Evolutionary conservation across 148 eudicot genomes (phyloP).

Genomic region (Diospyros lotus): DNA sequence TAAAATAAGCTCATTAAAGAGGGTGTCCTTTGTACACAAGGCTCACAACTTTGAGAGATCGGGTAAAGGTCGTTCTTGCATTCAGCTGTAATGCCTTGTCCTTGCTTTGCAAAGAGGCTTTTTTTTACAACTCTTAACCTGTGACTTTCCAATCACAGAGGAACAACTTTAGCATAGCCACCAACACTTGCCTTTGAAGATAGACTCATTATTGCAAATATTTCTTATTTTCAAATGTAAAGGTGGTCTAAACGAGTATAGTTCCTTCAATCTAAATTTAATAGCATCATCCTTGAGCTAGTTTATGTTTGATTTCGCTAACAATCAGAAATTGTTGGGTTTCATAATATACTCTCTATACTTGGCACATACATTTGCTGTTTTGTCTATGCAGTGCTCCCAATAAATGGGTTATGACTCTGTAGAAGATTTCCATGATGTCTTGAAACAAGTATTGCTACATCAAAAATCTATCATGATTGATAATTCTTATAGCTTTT

Average conservation of each 20-base stretch:
- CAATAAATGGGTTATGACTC: conserved; percentile 20
- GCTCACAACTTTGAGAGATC: no score
- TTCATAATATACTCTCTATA: conserved; percentile 4
- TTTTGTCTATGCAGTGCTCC: conserved; percentile 20
- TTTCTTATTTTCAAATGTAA: neutral
- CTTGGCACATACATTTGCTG: neutral
- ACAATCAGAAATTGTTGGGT: neutral
- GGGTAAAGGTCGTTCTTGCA: no score
- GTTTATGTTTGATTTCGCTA: neutral
- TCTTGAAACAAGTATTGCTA: conserved; percentile 19
- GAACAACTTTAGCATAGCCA: no score
- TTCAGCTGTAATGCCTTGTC: no score
- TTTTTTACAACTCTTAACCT: no score
- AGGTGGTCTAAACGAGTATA: neutral
- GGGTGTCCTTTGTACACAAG: no score
- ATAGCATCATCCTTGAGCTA: conserved; percentile 2
- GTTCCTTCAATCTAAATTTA: neutral
- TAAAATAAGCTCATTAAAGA: neutral
- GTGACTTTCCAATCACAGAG: no score
- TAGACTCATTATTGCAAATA: neutral
- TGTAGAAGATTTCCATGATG: conserved; percentile 30
- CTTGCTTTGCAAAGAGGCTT: no score
- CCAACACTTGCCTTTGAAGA: neutral
- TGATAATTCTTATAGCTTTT: neutral
- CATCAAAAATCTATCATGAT: neutral